These are phyloP conservation scores for Tricholoma furcatifolium DNA, from an alignment of 768 basidiomycete species.

Conservation along the genomic window DNA sequence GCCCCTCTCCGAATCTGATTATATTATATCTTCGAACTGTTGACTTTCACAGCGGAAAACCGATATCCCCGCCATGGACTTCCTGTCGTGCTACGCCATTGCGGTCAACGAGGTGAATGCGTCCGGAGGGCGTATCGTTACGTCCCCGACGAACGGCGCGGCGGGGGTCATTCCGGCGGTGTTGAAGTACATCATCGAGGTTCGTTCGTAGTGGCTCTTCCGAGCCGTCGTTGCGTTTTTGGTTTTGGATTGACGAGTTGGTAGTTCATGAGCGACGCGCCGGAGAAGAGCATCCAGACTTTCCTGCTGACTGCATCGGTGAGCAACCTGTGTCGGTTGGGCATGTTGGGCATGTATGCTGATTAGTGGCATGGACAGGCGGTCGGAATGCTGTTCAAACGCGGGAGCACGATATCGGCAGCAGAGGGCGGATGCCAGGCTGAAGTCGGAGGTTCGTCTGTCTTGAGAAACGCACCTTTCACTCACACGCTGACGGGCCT, in stretches of 20 bases:
- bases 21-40: neutral
- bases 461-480: neutral
- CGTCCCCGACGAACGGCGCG: constrained; percentile 91
- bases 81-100: constrained; percentile 90
- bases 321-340: constrained; percentile 21
- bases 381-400: constrained; percentile 93
- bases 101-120: constrained; percentile 97
- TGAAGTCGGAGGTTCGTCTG: constrained; percentile 78
- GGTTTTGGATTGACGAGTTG: too few relatives aligned
- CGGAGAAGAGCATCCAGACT: constrained; percentile 82
- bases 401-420: constrained; percentile 95
- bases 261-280: constrained; percentile 90
- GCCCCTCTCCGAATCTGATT: neutral
- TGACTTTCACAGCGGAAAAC: constrained; percentile 63
- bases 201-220: too few relatives aligned
- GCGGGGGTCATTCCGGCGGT: constrained; percentile 93
- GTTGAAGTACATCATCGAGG: constrained; percentile 86
- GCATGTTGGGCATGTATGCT: too few relatives aligned
- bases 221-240: too few relatives aligned
- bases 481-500: neutral
- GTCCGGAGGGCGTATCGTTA: constrained; percentile 90
- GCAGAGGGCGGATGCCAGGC: constrained; percentile 96
- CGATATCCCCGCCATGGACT: constrained; percentile 91
- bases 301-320: constrained; percentile 90
- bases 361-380: constrained; percentile 51